These are phyloP conservation scores for Naganishia friedmannii DNA, from an alignment of 768 basidiomycete genomes.

Conservation along the genomic window DNA sequence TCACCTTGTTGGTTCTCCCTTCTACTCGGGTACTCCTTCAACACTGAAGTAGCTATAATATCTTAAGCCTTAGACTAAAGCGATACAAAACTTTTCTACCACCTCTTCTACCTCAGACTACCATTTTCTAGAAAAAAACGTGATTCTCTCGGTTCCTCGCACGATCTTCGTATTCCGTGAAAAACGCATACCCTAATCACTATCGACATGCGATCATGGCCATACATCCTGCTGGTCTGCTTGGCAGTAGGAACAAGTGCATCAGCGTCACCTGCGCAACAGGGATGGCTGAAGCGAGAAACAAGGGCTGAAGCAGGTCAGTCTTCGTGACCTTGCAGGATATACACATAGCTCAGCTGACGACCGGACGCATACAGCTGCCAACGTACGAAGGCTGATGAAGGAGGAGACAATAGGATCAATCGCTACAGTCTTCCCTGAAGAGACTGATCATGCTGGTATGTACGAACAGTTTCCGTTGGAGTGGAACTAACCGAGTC, in stretches of 20 bases:
- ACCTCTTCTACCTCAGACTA: too few relatives aligned
- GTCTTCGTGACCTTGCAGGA: background rate
- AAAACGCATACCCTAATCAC: background rate
- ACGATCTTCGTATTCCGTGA: background rate
- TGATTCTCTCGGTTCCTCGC: background rate
- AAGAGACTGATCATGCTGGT: constrained; percentile 36
- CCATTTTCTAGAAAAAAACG: too few relatives aligned
- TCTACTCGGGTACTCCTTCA: too few relatives aligned
- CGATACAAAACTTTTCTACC: too few relatives aligned
- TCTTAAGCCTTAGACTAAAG: too few relatives aligned
- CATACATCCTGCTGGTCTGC: background rate
- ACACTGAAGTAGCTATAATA: too few relatives aligned
- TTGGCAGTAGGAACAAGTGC: background rate
- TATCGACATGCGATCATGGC: background rate
- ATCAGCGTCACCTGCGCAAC: background rate
- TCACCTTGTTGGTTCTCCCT: too few relatives aligned
- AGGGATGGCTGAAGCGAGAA: constrained; percentile 10
- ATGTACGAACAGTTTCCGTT: background rate
- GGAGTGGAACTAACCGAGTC: background rate
- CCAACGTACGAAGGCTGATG: constrained; percentile 36
- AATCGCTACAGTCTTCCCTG: constrained; percentile 45
- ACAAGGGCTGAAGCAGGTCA: constrained; percentile 10
- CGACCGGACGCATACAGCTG: constrained; percentile 22
- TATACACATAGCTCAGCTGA: background rate
- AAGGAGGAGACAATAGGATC: constrained; percentile 39